These are phyloP conservation scores for Dothideomycetes sp. DNA, from an alignment of 2,329 filamentous ascomycete genomes.

Conservation along the genomic window DNA sequence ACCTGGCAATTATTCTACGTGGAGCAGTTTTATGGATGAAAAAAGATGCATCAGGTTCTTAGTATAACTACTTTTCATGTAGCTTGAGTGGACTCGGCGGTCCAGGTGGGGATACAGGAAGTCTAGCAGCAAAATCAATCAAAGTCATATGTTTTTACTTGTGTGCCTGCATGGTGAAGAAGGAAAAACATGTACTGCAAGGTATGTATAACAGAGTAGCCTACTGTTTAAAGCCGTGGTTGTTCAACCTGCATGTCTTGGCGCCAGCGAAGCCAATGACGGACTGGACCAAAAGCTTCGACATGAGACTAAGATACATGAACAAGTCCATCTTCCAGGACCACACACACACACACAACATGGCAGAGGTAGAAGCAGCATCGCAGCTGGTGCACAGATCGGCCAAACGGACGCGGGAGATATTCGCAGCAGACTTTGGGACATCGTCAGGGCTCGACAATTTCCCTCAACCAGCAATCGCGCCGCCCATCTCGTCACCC, in stretches of 20 bases:
- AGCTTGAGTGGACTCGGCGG: too few relatives aligned
- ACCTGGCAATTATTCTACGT: too few relatives aligned
- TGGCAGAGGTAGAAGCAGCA: conserved; percentile 12
- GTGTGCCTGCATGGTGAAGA: too few relatives aligned
- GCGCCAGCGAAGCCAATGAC: background rate
- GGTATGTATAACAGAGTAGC: too few relatives aligned
- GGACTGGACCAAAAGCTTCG: background rate
- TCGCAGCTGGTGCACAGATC: conserved; percentile 29
- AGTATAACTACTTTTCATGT: too few relatives aligned
- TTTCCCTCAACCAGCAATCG: conserved; percentile 28
- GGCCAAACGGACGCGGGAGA: conserved; percentile 42
- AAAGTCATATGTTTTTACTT: too few relatives aligned
- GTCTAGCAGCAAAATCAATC: too few relatives aligned
- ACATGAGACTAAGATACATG: background rate
- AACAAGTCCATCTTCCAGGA: background rate
- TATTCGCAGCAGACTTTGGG: conserved; percentile 43
- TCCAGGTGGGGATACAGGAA: too few relatives aligned
- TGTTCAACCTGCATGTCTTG: background rate
- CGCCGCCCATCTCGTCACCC: conserved; percentile 33
- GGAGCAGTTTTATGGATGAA: too few relatives aligned
- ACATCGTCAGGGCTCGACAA: conserved; percentile 30
- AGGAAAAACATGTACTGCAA: too few relatives aligned
- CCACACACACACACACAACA: background rate
- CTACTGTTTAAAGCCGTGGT: too few relatives aligned
- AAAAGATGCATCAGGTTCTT: too few relatives aligned